These are phyloP conservation scores for Amylocarpus encephaloides DNA, from an alignment of 2,329 filamentous ascomycete species.

Conservation along the genomic window DNA sequence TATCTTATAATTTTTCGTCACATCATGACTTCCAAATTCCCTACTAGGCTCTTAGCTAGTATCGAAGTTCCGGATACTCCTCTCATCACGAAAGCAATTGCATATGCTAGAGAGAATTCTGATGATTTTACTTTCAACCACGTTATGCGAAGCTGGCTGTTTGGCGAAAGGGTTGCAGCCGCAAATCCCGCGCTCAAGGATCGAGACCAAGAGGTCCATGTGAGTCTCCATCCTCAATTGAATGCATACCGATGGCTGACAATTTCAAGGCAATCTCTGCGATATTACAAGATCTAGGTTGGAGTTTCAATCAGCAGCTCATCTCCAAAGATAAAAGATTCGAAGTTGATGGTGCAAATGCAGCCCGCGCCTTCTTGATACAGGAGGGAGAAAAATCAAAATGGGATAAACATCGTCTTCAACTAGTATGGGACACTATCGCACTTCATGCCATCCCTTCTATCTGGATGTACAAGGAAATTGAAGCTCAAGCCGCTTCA, in stretches of 20 bases:
- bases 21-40: not conserved
- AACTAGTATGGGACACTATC: slow-evolving; percentile 32
- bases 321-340: slow-evolving; percentile 41
- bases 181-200: slow-evolving; percentile 23
- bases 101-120: slow-evolving; percentile 28
- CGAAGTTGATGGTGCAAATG: slow-evolving; percentile 44
- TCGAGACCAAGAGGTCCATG: slow-evolving; percentile 32
- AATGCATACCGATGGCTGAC: not conserved
- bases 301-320: slow-evolving; percentile 33
- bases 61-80: slow-evolving; percentile 33
- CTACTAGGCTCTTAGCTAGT: slow-evolving; percentile 27
- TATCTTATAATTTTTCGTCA: no score
- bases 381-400: slow-evolving; percentile 15
- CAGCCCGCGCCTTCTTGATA: slow-evolving; percentile 36
- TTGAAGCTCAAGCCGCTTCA: slow-evolving; percentile 29
- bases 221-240: not conserved
- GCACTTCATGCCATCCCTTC: slow-evolving; percentile 36
- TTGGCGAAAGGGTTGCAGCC: slow-evolving; percentile 32
- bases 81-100: slow-evolving; percentile 32
- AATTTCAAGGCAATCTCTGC: slow-evolving; percentile 32
- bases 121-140: slow-evolving; percentile 35
- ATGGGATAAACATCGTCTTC: slow-evolving; percentile 37
- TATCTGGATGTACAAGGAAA: slow-evolving; percentile 37
- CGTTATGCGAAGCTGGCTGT: slow-evolving; percentile 33
- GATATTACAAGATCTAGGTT: slow-evolving; percentile 40